Base-by-base conservation (phyloP, 441 rosid genomes). In the Adansonia madagascariensis region DNA sequence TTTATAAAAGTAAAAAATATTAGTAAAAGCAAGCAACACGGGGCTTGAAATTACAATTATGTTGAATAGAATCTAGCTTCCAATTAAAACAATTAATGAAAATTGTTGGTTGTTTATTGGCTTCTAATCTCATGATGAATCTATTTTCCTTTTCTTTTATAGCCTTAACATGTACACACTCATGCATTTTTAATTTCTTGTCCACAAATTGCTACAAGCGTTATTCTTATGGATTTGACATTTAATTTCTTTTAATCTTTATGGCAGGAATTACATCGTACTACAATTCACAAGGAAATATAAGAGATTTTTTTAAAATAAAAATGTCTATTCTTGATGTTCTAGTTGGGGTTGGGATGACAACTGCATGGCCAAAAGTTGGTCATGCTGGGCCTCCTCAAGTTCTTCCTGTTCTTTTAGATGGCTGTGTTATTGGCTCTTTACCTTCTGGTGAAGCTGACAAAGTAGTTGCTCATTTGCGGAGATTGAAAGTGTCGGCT, bases 341-440 rank as follows among this genome's bases (percentile, higher is more conserved):
- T 85, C 87, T 94, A 80, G 73, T 92, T 82, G 88, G 89, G 80
- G 85, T 84, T 79, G 99, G 99, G 82, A 92, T 96, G 98, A 82
- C 83, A 77, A 72, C 95, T 56, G 86, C 99, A 17, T 81, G 91
- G 86, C 98, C 99, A 53, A 96, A 88, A 86, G 91, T 94, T 70
- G 89, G 85, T 63, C 91, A 84, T 72, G 90, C 92, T 83, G 98
- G 95, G 68, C 98, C 94, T 78, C 99, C 99, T 62, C 87, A 89
- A 80, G 88, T 86, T 75, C 88, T 96, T 79, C 84, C 89, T 73
- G 93, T 94, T 84, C 96, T 94, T 78, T 80, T 96, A 84, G 99
- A 96, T 88, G 99, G 99, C 44, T 91, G 94, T 78, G 89, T 96
- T 83, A 88, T 91, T 74, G 99, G 98, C 70, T 85, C 87, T 31